Evolutionary conservation across 1,284 basidiomycete genomes (phyloP).

Genomic region (Psilocybe mexicana): DNA sequence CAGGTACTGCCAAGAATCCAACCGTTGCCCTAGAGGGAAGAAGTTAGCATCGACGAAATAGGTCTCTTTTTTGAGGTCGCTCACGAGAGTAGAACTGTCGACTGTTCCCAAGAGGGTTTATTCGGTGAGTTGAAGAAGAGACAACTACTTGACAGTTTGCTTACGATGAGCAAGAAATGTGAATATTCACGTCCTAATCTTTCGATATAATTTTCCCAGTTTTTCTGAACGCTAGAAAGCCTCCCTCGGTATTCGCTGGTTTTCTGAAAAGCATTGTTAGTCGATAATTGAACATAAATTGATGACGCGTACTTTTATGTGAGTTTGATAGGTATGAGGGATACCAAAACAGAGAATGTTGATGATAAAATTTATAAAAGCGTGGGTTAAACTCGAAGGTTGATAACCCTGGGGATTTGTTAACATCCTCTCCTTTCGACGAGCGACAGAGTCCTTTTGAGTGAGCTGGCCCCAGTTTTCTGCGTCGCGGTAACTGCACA

Average conservation of each 20-base stretch:
- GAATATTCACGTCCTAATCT: slow-evolving; percentile 54
- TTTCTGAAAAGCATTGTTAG: slow-evolving; percentile 17
- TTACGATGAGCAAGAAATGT: slow-evolving; percentile 53
- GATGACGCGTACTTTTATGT: slow-evolving; percentile 38
- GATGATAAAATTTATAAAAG: slow-evolving; percentile 38
- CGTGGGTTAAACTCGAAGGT: slow-evolving; percentile 23
- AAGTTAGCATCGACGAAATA: background rate
- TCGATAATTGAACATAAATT: background rate
- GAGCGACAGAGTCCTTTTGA: slow-evolving; percentile 30
- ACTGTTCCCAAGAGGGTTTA: slow-evolving; percentile 29
- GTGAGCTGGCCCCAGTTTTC: slow-evolving; percentile 45
- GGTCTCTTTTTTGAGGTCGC: slow-evolving; percentile 18
- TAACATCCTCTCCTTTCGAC: slow-evolving; percentile 25
- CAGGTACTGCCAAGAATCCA: slow-evolving; percentile 46
- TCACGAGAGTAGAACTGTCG: slow-evolving; percentile 59
- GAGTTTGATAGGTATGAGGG: slow-evolving; percentile 49
- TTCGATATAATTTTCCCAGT: slow-evolving; percentile 49
- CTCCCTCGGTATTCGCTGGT: slow-evolving; percentile 52
- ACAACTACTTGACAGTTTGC: slow-evolving; percentile 16
- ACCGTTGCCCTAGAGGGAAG: slow-evolving; percentile 45
- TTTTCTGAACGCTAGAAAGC: slow-evolving; percentile 44
- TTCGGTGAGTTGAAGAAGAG: background rate
- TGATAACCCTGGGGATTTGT: slow-evolving; percentile 19
- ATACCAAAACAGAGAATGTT: slow-evolving; percentile 52
- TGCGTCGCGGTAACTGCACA: slow-evolving; percentile 49